Conservation (phyloP, 2,329 filamentous ascomycete species). For the Sclerotinia trifoliorum region DNA sequence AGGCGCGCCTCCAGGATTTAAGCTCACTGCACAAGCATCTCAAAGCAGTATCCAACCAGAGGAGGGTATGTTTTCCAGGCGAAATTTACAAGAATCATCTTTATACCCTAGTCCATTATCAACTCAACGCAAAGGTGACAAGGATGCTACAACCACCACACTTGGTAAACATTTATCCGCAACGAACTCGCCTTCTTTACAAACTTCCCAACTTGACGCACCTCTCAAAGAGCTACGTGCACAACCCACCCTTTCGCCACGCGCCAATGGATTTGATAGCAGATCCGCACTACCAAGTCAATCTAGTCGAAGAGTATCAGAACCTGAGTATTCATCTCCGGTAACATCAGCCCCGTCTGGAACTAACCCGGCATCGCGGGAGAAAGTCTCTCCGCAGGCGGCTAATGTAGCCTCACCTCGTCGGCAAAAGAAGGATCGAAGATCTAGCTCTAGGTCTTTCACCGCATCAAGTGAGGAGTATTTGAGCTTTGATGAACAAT, state of each 20-base stretch:
- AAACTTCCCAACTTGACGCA: neutral
- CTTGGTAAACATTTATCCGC: constrained; percentile 21
- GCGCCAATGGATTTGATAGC: constrained; percentile 7
- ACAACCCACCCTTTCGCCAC: constrained; percentile 12
- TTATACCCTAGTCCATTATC: constrained; percentile 3
- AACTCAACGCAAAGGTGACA: constrained; percentile 22
- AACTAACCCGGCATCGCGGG: neutral
- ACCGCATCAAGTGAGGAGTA: constrained; percentile 38
- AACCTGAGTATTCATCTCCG: neutral
- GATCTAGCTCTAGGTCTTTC: constrained; percentile 27
- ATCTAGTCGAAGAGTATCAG: constrained; percentile 6
- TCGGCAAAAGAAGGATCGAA: constrained; percentile 15
- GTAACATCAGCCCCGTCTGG: neutral
- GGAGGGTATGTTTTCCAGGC: constrained; percentile 21
- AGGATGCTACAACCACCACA: constrained; percentile 24
- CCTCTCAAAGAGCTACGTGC: constrained; percentile 3
- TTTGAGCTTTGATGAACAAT: constrained; percentile 32
- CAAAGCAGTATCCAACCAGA: constrained; percentile 20
- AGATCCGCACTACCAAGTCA: constrained; percentile 13
- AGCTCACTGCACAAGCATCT: constrained; percentile 6
- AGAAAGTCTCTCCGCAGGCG: neutral
- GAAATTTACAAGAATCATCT: neutral
- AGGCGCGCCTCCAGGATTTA: constrained; percentile 1
- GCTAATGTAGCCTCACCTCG: neutral
- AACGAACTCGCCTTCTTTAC: neutral